phyloP scores from a whole-genome alignment of 345 rosid genomes.

The Camelina laxa region DNA sequence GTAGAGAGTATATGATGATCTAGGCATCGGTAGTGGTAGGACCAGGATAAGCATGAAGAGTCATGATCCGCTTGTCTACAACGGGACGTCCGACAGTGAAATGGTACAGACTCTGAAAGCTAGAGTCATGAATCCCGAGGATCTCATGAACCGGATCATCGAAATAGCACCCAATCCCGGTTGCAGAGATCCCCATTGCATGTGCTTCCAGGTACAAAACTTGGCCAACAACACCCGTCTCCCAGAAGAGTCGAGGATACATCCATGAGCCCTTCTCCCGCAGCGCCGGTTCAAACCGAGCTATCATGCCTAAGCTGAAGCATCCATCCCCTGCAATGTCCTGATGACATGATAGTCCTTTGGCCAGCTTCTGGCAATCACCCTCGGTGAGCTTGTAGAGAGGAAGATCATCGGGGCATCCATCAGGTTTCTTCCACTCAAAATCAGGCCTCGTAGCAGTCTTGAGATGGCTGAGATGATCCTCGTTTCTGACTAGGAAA shows the following conservation, averaged over 20 bases:
- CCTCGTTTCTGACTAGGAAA: conserved; percentile 85
- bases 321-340: conserved; percentile 94
- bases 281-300: conserved; percentile 69
- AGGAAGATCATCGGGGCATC: conserved; percentile 73
- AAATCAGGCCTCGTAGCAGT: conserved; percentile 58
- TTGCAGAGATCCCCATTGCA: conserved; percentile 88
- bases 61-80: conserved; percentile 83
- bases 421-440: conserved; percentile 79
- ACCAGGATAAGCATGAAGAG: conserved; percentile 91
- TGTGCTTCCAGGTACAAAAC: conserved; percentile 89
- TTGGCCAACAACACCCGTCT: conserved; percentile 90
- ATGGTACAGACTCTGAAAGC: conserved; percentile 84
- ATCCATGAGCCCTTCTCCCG: conserved; percentile 68
- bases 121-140: conserved; percentile 66
- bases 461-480: conserved; percentile 68
- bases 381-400: conserved; percentile 65
- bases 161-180: conserved; percentile 91
- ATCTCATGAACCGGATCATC: conserved; percentile 92
- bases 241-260: conserved; percentile 94
- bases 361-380: conserved; percentile 66
- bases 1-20: neutral
- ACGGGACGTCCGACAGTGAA: conserved; percentile 87
- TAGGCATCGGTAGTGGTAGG: conserved; percentile 58
- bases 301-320: conserved; percentile 92
- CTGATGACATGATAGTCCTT: conserved; percentile 85